Evolutionary conservation across 2,329 filamentous ascomycete genomes (phyloP).

Genomic region (Epichloe gansuensis): DNA sequence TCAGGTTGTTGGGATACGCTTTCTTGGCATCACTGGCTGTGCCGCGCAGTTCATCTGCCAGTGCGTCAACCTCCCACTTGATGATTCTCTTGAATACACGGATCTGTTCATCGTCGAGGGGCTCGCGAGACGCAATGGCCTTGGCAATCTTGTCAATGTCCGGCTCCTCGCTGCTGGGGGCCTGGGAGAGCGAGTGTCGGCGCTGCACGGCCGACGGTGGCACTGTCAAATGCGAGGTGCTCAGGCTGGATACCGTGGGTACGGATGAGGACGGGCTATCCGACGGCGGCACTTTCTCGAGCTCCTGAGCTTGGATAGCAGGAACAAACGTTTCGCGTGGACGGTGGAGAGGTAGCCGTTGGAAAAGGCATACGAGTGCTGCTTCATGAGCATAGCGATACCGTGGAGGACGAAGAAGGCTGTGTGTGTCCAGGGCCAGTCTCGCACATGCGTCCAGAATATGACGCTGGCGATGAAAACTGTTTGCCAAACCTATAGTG

Average conservation of each 20-base stretch:
- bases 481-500: conserved; percentile 50
- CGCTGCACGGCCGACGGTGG: conserved; percentile 31
- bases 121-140: conserved; percentile 47
- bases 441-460: conserved; percentile 53
- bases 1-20: conserved; percentile 60
- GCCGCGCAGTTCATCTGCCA: conserved; percentile 53
- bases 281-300: conserved; percentile 40
- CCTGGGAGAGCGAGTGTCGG: conserved; percentile 26
- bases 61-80: conserved; percentile 51
- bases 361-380: conserved; percentile 69
- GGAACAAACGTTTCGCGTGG: conserved; percentile 35
- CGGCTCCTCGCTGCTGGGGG: conserved; percentile 24
- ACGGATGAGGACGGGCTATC: conserved; percentile 29
- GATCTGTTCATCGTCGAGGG: conserved; percentile 51
- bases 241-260: conserved; percentile 29
- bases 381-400: conserved; percentile 71
- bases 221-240: conserved; percentile 31
- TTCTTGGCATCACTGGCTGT: conserved; percentile 39
- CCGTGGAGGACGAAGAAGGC: conserved; percentile 67
- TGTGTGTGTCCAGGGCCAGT: conserved; percentile 77
- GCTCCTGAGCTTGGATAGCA: conserved; percentile 41
- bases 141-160: conserved; percentile 50
- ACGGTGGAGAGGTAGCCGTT: conserved; percentile 59
- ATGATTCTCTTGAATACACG: conserved; percentile 53
- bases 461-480: conserved; percentile 50